These are phyloP conservation scores for Anthracocystis panici-leucophaei DNA, from an alignment of 1,284 basidiomycete species.

Conservation along the genomic window DNA sequence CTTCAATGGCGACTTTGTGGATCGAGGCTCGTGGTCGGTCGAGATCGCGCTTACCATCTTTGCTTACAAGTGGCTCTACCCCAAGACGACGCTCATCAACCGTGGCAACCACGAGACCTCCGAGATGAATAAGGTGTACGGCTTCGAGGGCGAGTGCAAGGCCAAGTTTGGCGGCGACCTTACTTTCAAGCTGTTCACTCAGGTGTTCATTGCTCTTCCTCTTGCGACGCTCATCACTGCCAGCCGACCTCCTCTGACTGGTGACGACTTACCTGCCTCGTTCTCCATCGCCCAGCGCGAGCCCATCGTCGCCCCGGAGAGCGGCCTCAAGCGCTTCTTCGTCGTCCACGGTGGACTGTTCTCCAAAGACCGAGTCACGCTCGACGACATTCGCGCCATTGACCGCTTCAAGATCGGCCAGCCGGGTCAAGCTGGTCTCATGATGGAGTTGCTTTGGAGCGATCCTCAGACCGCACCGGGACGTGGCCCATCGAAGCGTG, in stretches of 20 bases:
- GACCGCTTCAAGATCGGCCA: constrained; percentile 83
- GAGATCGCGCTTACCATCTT: constrained; percentile 95
- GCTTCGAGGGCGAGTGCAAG: constrained; percentile 96
- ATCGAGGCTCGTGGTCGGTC: constrained; percentile 96
- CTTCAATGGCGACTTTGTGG: constrained; percentile 75
- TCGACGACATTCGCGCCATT: constrained; percentile 91
- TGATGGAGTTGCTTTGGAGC: constrained; percentile 80
- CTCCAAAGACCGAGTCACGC: constrained; percentile 89
- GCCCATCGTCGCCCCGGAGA: constrained; percentile 82
- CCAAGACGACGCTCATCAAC: constrained; percentile 65
- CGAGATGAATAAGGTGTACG: constrained; percentile 77
- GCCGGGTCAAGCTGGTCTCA: constrained; percentile 93
- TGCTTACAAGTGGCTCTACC: constrained; percentile 85
- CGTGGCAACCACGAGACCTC: constrained; percentile 98
- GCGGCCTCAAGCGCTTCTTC: constrained; percentile 85
- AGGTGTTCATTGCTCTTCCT: constrained; percentile 72
- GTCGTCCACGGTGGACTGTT: constrained; percentile 93
- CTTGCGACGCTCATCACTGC: constrained; percentile 86
- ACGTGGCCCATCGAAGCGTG: constrained; percentile 96
- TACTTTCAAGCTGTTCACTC: constrained; percentile 67
- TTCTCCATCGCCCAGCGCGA: constrained; percentile 59
- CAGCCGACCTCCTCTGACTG: constrained; percentile 74
- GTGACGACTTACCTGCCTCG: constrained; percentile 49
- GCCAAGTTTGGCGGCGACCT: constrained; percentile 66
- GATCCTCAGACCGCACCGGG: constrained; percentile 91